Evolutionary conservation across 306 rosid genomes (phyloP), one percentile per base, ranked within the genome.

Genomic region (Purshia tridentata): DNA sequence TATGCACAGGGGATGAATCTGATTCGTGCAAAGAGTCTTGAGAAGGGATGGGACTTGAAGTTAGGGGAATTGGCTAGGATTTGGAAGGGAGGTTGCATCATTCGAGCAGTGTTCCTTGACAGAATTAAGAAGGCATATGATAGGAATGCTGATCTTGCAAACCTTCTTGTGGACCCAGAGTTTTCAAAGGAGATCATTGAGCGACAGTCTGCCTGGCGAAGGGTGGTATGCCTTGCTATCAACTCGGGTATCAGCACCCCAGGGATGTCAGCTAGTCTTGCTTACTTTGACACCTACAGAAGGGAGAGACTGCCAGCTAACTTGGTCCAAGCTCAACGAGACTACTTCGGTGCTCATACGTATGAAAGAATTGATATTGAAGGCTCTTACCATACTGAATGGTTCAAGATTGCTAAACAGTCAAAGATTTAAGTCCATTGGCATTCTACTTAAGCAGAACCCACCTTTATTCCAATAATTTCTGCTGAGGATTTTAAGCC

Each of bases 1-100:
- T 92, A 92, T 78, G 98, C 98, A 19, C 97, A 92, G 74, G 98
- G 98, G 50, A 92, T 92, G 98, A 92, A 92, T 86, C 72, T 92
- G 79, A 88, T 92, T 74, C 92, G 95, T 48, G 95, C 98, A 55
- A 92, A 92, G 92, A 90, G 98, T 59, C 73, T 72, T 3, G 98
- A 92, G 77, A 47, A 92, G 85, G 98, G 89, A 53, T 90, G 98
- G 98, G 89, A 71, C 73, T 59, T 92, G 86, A 80, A 81, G 76
- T 83, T 90, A 77, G 97, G 98, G 4, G 95, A 90, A 56, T 81
- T 92, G 67, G 98, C 98, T 59, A 81, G 97, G 82, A 92, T 92
- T 58, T 92, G 98, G 98, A 92, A 92, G 84, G 98, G 97, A 3
- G 98, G 98, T 23, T 92, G 98, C 84, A 90, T 92, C 77, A 90